Evolutionary conservation across 2,329 filamentous ascomycete genomes (phyloP), one percentile per base, ranked within the genome.

Genomic region (Fusarium xylarioides): DNA sequence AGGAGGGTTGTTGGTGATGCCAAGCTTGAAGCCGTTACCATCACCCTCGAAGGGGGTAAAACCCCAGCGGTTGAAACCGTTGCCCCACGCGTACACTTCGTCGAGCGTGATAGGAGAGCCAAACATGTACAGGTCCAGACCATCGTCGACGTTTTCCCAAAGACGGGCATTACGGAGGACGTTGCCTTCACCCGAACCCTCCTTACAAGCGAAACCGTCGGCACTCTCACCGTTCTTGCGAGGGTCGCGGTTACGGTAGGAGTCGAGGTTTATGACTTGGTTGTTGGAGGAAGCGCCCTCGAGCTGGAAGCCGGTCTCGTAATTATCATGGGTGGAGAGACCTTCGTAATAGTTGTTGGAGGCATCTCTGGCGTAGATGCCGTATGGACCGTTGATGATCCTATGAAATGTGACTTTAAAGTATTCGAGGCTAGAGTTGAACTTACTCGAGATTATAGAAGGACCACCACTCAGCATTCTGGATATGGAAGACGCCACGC

Each of bases 101-200:
- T 85, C 79, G 43, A 86, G 79, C 2, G 83, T 85, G 16, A 86
- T 71, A 12, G 81, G 76, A 11, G 82, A 84, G 59, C 80, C 82
- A 66, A 86, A 86, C 63, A 77, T 73, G 43, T 32, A 79, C 4
- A 79, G 43, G 18, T 79, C 78, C 0, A 79, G 69, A 32, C 85
- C 85, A 58, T 87, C 85, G 43, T 87, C 85, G 11, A 86, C 85
- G 37, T 87, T 87, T 59, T 87, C 82, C 84, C 84, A 87, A 1
- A 87, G 79, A 23, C 85, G 81, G 0, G 84, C 83, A 11, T 83
- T 84, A 34, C 82, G 81, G 11, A 87, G 71, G 3, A 83, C 70
- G 56, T 87, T 87, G 14, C 85, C 85, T 26, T 81, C 80, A 7
- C 85, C 85, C 3, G 76, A 79, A 11, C 86, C 85, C 49, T 84